Evolutionary conservation across 495 filamentous ascomycete species (phyloP).

Genomic region (Penicillium paxilli): DNA sequence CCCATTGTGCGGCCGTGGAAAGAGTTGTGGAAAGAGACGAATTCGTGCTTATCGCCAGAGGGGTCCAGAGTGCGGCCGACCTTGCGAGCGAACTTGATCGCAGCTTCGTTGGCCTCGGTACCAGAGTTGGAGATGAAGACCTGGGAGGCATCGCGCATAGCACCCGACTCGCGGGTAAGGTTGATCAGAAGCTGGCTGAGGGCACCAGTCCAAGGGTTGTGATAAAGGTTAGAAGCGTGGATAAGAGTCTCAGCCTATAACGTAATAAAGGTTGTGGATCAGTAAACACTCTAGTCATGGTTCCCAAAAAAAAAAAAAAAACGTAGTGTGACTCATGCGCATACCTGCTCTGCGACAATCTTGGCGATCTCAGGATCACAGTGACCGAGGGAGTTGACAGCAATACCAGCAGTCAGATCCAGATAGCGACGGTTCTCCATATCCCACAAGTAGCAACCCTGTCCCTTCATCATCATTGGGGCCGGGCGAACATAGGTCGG

Average conservation of each 20-base stretch:
- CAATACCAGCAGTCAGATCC: conserved; percentile 94
- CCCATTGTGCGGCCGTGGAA: conserved; percentile 99
- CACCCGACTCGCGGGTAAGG: conserved; percentile 70
- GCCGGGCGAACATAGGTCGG: conserved; percentile 91
- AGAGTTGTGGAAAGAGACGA: conserved; percentile 84
- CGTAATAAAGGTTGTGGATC: conserved; percentile 1
- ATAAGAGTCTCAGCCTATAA: conserved; percentile 70
- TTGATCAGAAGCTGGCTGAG: conserved; percentile 84
- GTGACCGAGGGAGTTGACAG: conserved; percentile 91
- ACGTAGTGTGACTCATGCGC: conserved; percentile 1
- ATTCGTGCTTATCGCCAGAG: conserved; percentile 72
- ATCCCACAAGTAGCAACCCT: conserved; percentile 87
- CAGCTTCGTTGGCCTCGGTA: conserved; percentile 94
- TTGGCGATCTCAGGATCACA: conserved; percentile 70
- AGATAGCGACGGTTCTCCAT: conserved; percentile 85
- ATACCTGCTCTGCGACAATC: conserved; percentile 74
- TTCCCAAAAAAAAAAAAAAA: too few species aligned
- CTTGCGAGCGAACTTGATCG: conserved; percentile 94
- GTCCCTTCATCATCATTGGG: conserved; percentile 82
- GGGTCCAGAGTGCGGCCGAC: conserved; percentile 72
- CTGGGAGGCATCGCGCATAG: conserved; percentile 75
- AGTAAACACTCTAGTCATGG: conserved; percentile 16
- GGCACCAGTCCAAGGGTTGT: conserved; percentile 89
- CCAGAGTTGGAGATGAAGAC: conserved; percentile 96
- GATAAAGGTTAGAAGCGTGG: conserved; percentile 92